Conservation (phyloP, 2,329 filamentous ascomycete genomes). For the Periconia digitata region DNA sequence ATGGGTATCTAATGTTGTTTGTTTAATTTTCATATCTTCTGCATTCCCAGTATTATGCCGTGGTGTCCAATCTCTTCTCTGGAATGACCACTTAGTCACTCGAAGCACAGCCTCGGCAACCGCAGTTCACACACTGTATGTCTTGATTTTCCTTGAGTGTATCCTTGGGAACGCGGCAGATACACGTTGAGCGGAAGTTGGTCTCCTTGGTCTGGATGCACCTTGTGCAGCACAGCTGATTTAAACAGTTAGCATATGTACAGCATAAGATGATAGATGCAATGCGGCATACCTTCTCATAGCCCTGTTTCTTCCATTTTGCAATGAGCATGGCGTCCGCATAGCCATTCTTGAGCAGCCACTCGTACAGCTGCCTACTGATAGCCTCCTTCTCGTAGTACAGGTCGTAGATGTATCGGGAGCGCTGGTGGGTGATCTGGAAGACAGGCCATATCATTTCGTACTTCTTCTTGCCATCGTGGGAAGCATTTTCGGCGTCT, state of each 20-base stretch:
- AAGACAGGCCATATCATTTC: slow-evolving; percentile 97
- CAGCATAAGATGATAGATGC: not conserved
- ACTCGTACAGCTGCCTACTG: slow-evolving; percentile 88
- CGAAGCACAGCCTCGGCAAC: slow-evolving; percentile 87
- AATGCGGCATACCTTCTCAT: slow-evolving; percentile 75
- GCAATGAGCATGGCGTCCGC: slow-evolving; percentile 94
- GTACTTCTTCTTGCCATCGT: slow-evolving; percentile 78
- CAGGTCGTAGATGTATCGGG: slow-evolving; percentile 92
- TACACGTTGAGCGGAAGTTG: slow-evolving; percentile 96
- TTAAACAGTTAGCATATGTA: slow-evolving; percentile 8
- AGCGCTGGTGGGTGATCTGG: slow-evolving; percentile 91
- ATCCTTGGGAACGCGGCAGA: slow-evolving; percentile 89
- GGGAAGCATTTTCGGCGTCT: slow-evolving; percentile 86
- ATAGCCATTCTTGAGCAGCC: slow-evolving; percentile 94
- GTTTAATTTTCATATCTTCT: not conserved
- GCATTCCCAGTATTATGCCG: not conserved
- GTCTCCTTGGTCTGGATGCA: slow-evolving; percentile 99
- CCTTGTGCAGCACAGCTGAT: slow-evolving; percentile 83
- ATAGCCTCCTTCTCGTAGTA: slow-evolving; percentile 99
- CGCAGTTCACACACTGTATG: slow-evolving; percentile 92
- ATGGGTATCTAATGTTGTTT: not conserved
- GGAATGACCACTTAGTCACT: slow-evolving; percentile 62
- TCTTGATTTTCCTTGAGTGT: slow-evolving; percentile 88
- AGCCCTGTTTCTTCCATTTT: slow-evolving; percentile 99
- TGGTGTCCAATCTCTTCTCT: not conserved